phyloP scores from a whole-genome alignment of 139 green algal genomes.

The Chlorella sp. region DNA sequence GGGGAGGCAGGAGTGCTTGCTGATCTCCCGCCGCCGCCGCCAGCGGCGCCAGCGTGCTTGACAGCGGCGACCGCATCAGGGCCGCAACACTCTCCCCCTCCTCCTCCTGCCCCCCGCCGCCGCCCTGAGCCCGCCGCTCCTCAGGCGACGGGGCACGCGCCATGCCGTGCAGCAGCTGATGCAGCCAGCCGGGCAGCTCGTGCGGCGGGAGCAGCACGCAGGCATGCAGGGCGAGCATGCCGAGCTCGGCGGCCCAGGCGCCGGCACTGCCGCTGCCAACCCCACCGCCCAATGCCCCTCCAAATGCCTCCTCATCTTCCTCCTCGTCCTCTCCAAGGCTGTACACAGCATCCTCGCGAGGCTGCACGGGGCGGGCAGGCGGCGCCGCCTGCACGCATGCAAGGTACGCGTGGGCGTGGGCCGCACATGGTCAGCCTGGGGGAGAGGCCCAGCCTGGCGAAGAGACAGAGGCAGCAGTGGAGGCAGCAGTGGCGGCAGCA shows the following conservation, averaged over 20 bases:
- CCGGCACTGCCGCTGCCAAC: not conserved
- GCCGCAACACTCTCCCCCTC: not conserved
- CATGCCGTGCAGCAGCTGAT: slow-evolving; percentile 10
- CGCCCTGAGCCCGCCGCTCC: no score
- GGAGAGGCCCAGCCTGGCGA: no score
- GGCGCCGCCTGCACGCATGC: not conserved
- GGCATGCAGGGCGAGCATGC: slow-evolving; percentile 30
- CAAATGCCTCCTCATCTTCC: slow-evolving; percentile 8
- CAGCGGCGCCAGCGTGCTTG: not conserved
- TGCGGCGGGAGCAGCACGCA: slow-evolving; percentile 9
- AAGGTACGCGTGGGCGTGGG: no score
- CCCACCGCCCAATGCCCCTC: not conserved
- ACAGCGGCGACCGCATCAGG: slow-evolving; percentile 21
- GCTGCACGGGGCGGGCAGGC: not conserved
- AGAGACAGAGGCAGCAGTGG: not conserved
- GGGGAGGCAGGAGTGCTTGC: slow-evolving; percentile 11
- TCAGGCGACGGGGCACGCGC: not conserved
- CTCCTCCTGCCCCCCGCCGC: not conserved
- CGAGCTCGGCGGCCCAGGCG: slow-evolving; percentile 32
- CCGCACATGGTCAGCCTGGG: not conserved
- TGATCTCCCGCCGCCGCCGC: not conserved
- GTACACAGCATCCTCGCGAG: not conserved
- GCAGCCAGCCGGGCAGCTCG: slow-evolving; percentile 14
- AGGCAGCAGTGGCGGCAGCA: not conserved
- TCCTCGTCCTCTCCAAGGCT: slow-evolving; percentile 30